These are phyloP conservation scores for Massarina eburnea DNA, from an alignment of 2,329 filamentous ascomycete species.

Conservation along the genomic window DNA sequence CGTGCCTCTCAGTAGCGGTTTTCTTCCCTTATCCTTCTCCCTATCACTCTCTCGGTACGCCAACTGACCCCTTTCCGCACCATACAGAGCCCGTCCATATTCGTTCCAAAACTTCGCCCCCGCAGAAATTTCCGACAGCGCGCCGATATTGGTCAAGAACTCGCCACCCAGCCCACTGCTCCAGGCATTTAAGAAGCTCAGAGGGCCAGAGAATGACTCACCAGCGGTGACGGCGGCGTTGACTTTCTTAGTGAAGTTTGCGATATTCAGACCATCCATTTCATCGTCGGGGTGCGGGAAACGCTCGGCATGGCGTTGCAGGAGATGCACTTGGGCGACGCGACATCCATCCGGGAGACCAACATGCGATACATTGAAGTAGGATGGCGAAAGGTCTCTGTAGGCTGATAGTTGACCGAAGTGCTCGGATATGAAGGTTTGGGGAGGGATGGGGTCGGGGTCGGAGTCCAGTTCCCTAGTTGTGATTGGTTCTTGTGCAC, in stretches of 20 bases:
- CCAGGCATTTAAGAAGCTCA: slow-evolving; percentile 58
- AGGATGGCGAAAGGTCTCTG: slow-evolving; percentile 47
- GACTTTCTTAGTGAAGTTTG: slow-evolving; percentile 53
- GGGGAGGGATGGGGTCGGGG: slow-evolving; percentile 26
- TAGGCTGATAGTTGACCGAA: slow-evolving; percentile 55
- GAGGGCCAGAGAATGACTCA: slow-evolving; percentile 48
- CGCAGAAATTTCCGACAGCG: slow-evolving; percentile 52
- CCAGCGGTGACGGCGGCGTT: slow-evolving; percentile 47
- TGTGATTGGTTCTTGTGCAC: slow-evolving; percentile 4
- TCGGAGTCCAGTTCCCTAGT: too few species aligned
- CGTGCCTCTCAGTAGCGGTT: slow-evolving; percentile 57
- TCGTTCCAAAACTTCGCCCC: slow-evolving; percentile 57
- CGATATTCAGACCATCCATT: slow-evolving; percentile 54
- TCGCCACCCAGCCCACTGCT: slow-evolving; percentile 49
- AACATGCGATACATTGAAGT: slow-evolving; percentile 52
- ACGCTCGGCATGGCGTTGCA: slow-evolving; percentile 59
- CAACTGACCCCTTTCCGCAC: slow-evolving; percentile 51
- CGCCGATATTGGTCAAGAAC: slow-evolving; percentile 53
- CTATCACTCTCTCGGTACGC: slow-evolving; percentile 51
- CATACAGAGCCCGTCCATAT: slow-evolving; percentile 57
- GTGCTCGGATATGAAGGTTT: slow-evolving; percentile 38
- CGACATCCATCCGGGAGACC: slow-evolving; percentile 58
- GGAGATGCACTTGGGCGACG: slow-evolving; percentile 55
- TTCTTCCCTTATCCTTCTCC: slow-evolving; percentile 55
- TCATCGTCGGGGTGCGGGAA: slow-evolving; percentile 50